These are phyloP conservation scores for Dryadomyces sulphureus DNA, from an alignment of 2,329 filamentous ascomycete genomes.

Conservation along the genomic window DNA sequence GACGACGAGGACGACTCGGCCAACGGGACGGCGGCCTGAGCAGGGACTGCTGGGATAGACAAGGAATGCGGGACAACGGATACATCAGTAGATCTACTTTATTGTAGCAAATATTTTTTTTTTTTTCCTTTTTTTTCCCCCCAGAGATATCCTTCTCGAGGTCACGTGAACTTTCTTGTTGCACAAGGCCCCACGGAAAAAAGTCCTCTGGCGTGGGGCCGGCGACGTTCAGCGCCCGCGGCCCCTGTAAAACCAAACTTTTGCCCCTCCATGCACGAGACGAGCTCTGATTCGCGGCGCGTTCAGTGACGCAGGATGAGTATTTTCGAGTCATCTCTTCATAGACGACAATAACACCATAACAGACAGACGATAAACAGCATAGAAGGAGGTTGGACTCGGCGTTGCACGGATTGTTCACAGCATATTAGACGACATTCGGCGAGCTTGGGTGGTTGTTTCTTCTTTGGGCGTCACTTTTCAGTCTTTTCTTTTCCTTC, in stretches of 20 bases:
- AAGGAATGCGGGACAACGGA: neutral
- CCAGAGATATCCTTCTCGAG: no score
- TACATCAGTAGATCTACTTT: no score
- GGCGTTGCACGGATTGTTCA: no score
- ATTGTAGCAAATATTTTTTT: no score
- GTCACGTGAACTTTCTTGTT: no score
- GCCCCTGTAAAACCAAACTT: neutral
- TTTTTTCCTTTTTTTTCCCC: no score
- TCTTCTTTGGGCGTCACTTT: neutral
- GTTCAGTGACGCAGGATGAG: neutral
- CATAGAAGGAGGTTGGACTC: no score
- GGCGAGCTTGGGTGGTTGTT: neutral
- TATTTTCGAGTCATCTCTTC: slow-evolving; percentile 1
- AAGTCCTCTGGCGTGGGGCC: neutral
- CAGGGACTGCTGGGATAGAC: neutral
- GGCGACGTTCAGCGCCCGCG: neutral
- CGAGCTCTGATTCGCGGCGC: neutral
- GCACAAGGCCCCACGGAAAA: neutral
- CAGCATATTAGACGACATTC: no score
- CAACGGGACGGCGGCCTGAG: neutral
- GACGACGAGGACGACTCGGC: slow-evolving; percentile 39
- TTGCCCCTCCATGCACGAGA: slow-evolving; percentile 2
- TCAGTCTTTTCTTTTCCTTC: neutral
- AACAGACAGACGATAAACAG: no score
- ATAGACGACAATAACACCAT: neutral